Evolutionary conservation across 1,284 basidiomycete genomes (phyloP), one percentile per base, ranked within the genome.

Genomic region (Microbotryum intermedium): DNA sequence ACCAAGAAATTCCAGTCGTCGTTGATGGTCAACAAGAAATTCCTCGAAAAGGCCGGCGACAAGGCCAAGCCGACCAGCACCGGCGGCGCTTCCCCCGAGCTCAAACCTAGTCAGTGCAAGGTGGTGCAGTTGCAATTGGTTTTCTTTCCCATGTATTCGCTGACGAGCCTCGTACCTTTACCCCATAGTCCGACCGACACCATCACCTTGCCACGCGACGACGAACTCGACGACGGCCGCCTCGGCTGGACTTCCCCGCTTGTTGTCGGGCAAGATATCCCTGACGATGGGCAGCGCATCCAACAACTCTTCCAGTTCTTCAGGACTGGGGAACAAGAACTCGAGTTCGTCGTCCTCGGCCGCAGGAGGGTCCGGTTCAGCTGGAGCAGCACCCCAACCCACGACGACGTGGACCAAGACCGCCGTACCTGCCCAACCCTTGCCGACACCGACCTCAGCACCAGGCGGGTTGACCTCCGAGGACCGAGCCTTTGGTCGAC

Each of bases 11-110:
- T 92, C 75, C 58, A 58, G 49, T 87, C 79, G 70, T 82, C 88
- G 30, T 82, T 88, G 68, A 90, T 89, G 73, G 88, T 94, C 76
- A 93, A 88, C 79, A 92, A 91, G 81, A 90, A 89, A 75, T 95
- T 94, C 74, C 78, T 94, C 53, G 87, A 89, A 77, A 91, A 92
- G 79, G 86, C 85, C 57, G 74, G 70, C 10, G 64, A 66, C 45
- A 66, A 68, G 48, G 55, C 50, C 29, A 68, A 68, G 50, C 50
- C 59, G 5, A 39, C 34, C 34, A 16, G 5, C 4, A 39, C 34
- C 11, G 34, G 34, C 11, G 3, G 16, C 34, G 34, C 34, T 39
- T 39, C 34, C 5, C 34, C 34, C 34, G 61, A 65, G 18, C 44
- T 53, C 6, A 63, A 66, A 49, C 54, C 53, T 1, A 58, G 55